Base-by-base conservation (phyloP, 306 rosid genomes). In the Ormosia semicastrata region DNA sequence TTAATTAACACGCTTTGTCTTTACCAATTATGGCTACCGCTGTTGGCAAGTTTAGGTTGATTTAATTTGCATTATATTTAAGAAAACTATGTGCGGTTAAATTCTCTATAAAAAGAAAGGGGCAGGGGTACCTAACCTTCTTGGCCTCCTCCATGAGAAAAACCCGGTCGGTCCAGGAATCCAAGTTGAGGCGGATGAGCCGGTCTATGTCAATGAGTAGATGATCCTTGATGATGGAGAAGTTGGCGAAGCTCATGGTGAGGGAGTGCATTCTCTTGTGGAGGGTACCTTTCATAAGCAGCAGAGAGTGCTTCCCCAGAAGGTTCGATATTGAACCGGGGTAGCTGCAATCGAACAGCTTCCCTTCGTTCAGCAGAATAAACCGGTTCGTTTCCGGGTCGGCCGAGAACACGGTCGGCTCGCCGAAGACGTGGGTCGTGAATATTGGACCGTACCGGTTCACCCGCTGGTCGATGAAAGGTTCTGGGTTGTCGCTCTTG, bases 71-170 rank as follows among this genome's bases (percentile, higher is more conserved):
- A 64, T 64, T 13, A 1, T 34, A 14, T 2, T 37, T 5, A 62
- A 62, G 72, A 40, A 17, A 44, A 30, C 30, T 54, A 6, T 54
- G 63, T 0, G 52, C 11, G 17, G 9, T 8, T 46, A 46, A 46
- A 46, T 52, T 13, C 17, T 52, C 58, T 1, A 24, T 0, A 24
- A 24, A 24, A 24, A 24, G 24, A 24, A 24, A 24, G 36, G 56
- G 6, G 3, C 7, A 11, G 6, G 3, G 3, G 2, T 78, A 83
- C 89, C 95, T 86, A 82, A 95, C 98, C 99, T 95, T 95, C 86
- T 95, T 95, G 52, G 99, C 98, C 80, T 92, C 96, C 59, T 95
- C 97, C 99, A 95, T 90, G 72, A 95, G 99, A 17, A 92, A 9
- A 75, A 95, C 78, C 79, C 90, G 90, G 82, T 84, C 92, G 87